phyloP scores from a whole-genome alignment of 2,329 filamentous ascomycete genomes.

The Xylaria hypoxylon region DNA sequence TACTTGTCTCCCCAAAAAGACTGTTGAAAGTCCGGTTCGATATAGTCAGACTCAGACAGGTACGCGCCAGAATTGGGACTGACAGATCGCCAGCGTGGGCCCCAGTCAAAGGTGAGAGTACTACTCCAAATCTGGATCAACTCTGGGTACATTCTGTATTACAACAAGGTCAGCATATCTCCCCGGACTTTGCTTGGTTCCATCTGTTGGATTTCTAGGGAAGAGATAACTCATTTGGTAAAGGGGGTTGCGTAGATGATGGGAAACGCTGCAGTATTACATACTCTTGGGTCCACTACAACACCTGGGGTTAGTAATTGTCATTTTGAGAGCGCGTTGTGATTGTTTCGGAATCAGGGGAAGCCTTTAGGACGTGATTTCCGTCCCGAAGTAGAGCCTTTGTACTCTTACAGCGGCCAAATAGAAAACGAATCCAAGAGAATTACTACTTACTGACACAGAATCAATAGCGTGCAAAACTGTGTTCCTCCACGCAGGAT shows the following conservation, averaged over 20 bases:
- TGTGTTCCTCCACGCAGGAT: slow-evolving; percentile 54
- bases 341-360: neutral
- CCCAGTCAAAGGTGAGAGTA: slow-evolving; percentile 45
- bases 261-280: neutral
- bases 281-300: slow-evolving; percentile 37
- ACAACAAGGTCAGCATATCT: slow-evolving; percentile 28
- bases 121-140: slow-evolving; percentile 45
- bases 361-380: neutral
- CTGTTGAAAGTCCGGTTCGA: slow-evolving; percentile 53
- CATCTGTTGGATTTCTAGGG: neutral
- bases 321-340: neutral
- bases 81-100: slow-evolving; percentile 40
- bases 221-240: neutral
- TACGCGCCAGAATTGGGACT: slow-evolving; percentile 46
- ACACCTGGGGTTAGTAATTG: neutral
- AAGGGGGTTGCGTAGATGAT: neutral
- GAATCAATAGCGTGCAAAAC: slow-evolving; percentile 46
- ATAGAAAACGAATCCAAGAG: neutral
- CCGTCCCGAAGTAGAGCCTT: neutral
- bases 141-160: slow-evolving; percentile 44
- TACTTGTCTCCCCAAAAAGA: slow-evolving; percentile 55
- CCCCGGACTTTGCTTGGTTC: neutral
- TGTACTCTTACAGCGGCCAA: neutral
- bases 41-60: slow-evolving; percentile 52
- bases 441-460: slow-evolving; percentile 21